These are phyloP conservation scores for Crotalaria pallida DNA, from an alignment of 306 rosid species.

Conservation along the genomic window DNA sequence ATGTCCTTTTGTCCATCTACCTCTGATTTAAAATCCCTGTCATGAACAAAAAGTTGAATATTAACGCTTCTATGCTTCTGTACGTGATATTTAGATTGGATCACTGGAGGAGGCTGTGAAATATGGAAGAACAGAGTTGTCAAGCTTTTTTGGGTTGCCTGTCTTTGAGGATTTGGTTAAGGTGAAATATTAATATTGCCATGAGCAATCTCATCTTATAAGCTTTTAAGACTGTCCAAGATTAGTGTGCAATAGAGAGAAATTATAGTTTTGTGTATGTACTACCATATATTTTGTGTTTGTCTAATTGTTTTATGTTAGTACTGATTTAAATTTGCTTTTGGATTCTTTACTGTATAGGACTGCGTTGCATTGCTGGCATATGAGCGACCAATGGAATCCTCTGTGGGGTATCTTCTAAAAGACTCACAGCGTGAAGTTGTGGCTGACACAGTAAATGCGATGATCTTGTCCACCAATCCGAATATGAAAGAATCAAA, in stretches of 20 bases:
- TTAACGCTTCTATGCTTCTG: background rate
- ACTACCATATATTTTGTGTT: background rate
- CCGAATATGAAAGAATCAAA: constrained; percentile 62
- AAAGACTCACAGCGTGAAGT: constrained; percentile 82
- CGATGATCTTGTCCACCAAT: constrained; percentile 82
- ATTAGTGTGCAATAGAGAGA: background rate
- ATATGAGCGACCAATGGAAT: constrained; percentile 71
- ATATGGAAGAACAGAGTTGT: constrained; percentile 78
- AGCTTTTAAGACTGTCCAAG: background rate
- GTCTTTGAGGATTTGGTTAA: constrained; percentile 70
- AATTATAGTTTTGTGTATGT: background rate
- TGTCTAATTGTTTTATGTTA: background rate
- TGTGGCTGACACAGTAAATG: constrained; percentile 87
- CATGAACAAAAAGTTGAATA: background rate
- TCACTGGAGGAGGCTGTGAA: constrained; percentile 84
- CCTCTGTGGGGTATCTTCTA: constrained; percentile 81
- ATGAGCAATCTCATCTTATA: background rate
- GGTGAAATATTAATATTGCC: constrained; percentile 42
- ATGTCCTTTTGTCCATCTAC: background rate
- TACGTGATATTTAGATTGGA: constrained; percentile 55
- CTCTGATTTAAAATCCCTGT: constrained; percentile 5
- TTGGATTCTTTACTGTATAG: constrained; percentile 33
- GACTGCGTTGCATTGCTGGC: constrained; percentile 95
- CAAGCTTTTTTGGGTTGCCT: constrained; percentile 57
- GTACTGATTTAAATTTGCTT: background rate